These are phyloP conservation scores for Ustilago cynodontis DNA, from an alignment of 1,284 basidiomycete genomes.

Conservation along the genomic window DNA sequence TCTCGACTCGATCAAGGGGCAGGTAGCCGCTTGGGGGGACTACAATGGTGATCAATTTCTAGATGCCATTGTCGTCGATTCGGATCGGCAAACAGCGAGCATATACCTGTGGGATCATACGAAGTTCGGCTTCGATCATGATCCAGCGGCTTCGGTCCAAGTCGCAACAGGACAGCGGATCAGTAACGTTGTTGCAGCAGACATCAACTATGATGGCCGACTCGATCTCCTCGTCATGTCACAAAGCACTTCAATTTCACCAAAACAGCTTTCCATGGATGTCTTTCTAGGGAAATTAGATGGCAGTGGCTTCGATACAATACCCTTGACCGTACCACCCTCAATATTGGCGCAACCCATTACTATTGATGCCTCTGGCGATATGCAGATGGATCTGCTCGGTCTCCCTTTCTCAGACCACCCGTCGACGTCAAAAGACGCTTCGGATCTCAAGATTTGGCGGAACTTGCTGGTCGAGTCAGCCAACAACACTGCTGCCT, in stretches of 20 bases:
- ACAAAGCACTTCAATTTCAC: conserved; percentile 20
- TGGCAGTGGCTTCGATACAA: conserved; percentile 44
- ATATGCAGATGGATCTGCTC: conserved; percentile 88
- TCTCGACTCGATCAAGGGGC: conserved; percentile 75
- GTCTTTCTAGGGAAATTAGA: conserved; percentile 49
- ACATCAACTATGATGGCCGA: conserved; percentile 90
- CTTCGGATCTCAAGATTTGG: conserved; percentile 51
- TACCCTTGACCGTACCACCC: conserved; percentile 74
- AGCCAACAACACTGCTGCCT: conserved; percentile 28
- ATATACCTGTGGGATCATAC: conserved; percentile 86
- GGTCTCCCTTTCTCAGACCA: conserved; percentile 74
- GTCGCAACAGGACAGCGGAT: conserved; percentile 57
- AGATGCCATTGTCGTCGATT: conserved; percentile 82
- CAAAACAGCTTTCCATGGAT: conserved; percentile 37
- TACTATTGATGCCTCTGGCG: conserved; percentile 85
- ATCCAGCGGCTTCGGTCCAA: conserved; percentile 70
- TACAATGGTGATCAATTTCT: conserved; percentile 86
- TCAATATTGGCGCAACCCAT: conserved; percentile 84
- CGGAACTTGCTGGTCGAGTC: conserved; percentile 51
- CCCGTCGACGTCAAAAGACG: conserved; percentile 17
- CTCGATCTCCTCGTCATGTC: conserved; percentile 89
- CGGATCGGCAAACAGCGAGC: conserved; percentile 80
- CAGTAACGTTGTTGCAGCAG: conserved; percentile 86
- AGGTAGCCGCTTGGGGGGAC: conserved; percentile 90
- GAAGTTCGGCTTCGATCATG: conserved; percentile 75